A percentile compares a stretch with the other conserved stretches of the same genome.
Conservation (phyloP, 1,284 basidiomycete genomes). For the Gymnopus androsaceus region DNA sequence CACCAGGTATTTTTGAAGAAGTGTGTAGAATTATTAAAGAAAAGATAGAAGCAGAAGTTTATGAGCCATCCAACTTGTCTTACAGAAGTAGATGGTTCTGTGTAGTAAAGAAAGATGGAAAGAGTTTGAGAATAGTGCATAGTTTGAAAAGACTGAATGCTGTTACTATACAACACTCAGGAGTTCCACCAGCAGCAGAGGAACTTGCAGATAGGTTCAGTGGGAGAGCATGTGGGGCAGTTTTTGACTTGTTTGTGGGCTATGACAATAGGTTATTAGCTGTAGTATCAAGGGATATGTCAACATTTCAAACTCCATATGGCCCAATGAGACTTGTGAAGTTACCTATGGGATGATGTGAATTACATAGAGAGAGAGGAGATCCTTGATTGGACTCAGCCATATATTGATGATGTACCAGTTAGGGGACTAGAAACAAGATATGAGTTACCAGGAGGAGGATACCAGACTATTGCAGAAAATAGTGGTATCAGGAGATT, state of each 20-base stretch:
- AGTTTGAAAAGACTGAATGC: constrained; percentile 35
- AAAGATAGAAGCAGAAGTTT: constrained; percentile 23
- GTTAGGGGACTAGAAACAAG: constrained; percentile 24
- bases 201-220: constrained; percentile 34
- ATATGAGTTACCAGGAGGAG: constrained; percentile 22
- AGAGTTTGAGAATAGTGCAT: constrained; percentile 29
- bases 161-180: constrained; percentile 36
- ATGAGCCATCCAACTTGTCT: constrained; percentile 3
- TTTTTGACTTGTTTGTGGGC: constrained; percentile 25
- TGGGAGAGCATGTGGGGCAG: constrained; percentile 28
- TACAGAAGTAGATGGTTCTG: constrained; percentile 20
- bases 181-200: constrained; percentile 33
- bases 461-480: constrained; percentile 26
- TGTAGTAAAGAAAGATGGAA: constrained; percentile 18
- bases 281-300: constrained; percentile 20
- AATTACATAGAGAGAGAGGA: constrained; percentile 35
- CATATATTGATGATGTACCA: constrained; percentile 34
- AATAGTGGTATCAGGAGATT: constrained; percentile 34
- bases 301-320: constrained; percentile 26
- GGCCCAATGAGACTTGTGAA: constrained; percentile 24
- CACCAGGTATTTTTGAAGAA: constrained; percentile 35
- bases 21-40: constrained; percentile 32
- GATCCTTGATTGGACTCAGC: constrained; percentile 34
- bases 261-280: constrained; percentile 21
- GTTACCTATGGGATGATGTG: constrained; percentile 39